Percentiles rank a stretch among this genome's conserved stretches.
Evolutionary conservation across 2,329 filamentous ascomycete species (phyloP).

Genomic region (Paecilomyces sp.): DNA sequence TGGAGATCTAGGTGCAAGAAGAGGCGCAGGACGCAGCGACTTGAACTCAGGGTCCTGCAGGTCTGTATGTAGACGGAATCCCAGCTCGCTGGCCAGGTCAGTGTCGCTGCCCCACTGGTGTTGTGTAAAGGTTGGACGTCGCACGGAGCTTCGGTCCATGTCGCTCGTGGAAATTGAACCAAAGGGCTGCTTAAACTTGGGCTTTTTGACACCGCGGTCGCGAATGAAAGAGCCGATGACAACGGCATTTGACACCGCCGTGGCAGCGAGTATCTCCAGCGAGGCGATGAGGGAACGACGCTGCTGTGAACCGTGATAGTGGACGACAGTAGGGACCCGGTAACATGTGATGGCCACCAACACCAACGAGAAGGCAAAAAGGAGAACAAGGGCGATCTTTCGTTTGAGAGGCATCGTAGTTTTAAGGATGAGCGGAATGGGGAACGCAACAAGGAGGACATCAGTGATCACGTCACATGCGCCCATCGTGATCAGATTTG

Average conservation of each 20-base stretch:
- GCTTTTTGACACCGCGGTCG: conserved; percentile 83
- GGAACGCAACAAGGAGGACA: conserved; percentile 77
- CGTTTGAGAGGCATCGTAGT: conserved; percentile 70
- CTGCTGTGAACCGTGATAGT: conserved; percentile 66
- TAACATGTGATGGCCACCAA: conserved; percentile 75
- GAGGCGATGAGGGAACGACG: conserved; percentile 85
- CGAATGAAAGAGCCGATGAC: conserved; percentile 89
- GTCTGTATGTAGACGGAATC: conserved; percentile 57
- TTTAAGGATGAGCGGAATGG: conserved; percentile 76
- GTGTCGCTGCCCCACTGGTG: conserved; percentile 84
- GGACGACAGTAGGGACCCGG: conserved; percentile 71
- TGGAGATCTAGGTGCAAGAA: conserved; percentile 26
- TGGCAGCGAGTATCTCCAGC: conserved; percentile 81
- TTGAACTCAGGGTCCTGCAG: conserved; percentile 32
- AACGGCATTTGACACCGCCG: conserved; percentile 77
- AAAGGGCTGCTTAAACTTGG: conserved; percentile 57
- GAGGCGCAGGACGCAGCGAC: conserved; percentile 30
- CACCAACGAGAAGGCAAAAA: conserved; percentile 79
- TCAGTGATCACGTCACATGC: conserved; percentile 83
- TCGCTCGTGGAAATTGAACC: conserved; percentile 43
- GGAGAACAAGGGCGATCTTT: conserved; percentile 68
- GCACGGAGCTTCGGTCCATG: conserved; percentile 30
- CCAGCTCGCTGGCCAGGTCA: conserved; percentile 74
- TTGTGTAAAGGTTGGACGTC: conserved; percentile 53
- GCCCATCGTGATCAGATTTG: conserved; percentile 85